Evolutionary conservation across 257 asterid species (phyloP).

Genomic region (Solanum paucissectum): DNA sequence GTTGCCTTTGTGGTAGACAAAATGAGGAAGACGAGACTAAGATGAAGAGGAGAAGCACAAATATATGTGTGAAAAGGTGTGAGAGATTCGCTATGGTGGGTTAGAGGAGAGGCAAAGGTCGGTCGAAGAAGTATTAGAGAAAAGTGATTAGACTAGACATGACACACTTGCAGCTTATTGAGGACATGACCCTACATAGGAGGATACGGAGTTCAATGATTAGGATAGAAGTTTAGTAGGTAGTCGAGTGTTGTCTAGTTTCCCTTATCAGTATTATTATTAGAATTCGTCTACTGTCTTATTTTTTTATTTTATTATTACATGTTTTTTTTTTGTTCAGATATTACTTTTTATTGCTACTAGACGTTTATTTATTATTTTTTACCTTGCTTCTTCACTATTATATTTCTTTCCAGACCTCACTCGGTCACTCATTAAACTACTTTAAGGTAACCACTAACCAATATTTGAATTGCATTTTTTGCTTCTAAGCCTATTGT

Average conservation of each 20-base stretch:
- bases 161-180: neutral
- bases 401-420: too few species aligned
- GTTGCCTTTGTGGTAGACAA: neutral
- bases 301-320: too few species aligned
- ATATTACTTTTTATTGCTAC: too few species aligned
- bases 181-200: neutral
- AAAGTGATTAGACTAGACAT: neutral
- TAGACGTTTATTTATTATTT: too few species aligned
- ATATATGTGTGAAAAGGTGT: neutral
- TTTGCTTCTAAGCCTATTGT: too few species aligned
- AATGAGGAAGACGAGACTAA: neutral
- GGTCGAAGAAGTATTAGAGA: neutral
- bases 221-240: neutral
- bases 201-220: neutral
- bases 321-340: too few species aligned
- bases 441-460: too few species aligned
- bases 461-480: too few species aligned
- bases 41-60: neutral
- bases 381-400: too few species aligned
- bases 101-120: neutral
- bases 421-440: too few species aligned
- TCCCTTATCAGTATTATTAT: neutral
- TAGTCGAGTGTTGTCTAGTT: neutral
- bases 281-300: too few species aligned
- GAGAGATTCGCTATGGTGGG: neutral